Evolutionary conservation across 305 asterid species (phyloP), one percentile per base, ranked within the genome.

Genomic region (Fraxinus paxiana): DNA sequence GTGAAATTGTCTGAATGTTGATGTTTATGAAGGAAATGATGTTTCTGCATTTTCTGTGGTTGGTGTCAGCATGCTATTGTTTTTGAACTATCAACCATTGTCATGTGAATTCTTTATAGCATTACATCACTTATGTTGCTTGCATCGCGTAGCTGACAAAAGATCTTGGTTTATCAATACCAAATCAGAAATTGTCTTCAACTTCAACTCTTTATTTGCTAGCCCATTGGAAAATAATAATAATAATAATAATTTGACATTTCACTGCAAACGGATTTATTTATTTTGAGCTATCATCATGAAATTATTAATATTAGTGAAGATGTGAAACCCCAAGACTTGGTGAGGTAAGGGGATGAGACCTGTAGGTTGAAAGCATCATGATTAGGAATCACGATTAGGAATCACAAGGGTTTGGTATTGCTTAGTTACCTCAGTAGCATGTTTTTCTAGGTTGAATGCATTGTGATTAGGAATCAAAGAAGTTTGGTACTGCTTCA

Each of bases 1-100:
- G 17, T 3, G 38, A 70, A 54, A 73, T 51, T 41, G 67, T 46
- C 69, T 79, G 70, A 31, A 43, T 75, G 76, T 82, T 79, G 83
- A 65, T 70, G 59, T 74, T 61, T 51, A 48, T 75, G 51, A 24
- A 63, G 71, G 77, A 76, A 26, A 65, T 26, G 18, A 28, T 67
- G 73, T 67, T 67, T 26, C 18, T 28, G 73, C 37, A 69, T 69
- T 69, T 30, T 30, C 74, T 30, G 37, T 67, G 74, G 71, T 15
- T 69, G 41, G 74, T 69, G 74, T 69, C 34, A 28, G 38, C 34
- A 30, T 69, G 74, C 38, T 22, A 12, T 6, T 67, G 74, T 67
- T 67, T 34, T 67, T 30, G 37, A 33, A 13, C 17, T 28, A 12
- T 30, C 38, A 30, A 28, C 41, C 73, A 24, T 28, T 65, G n/a